These are phyloP conservation scores for Penicillium sp. DNA, from an alignment of 2,329 filamentous ascomycete genomes.

Conservation along the genomic window DNA sequence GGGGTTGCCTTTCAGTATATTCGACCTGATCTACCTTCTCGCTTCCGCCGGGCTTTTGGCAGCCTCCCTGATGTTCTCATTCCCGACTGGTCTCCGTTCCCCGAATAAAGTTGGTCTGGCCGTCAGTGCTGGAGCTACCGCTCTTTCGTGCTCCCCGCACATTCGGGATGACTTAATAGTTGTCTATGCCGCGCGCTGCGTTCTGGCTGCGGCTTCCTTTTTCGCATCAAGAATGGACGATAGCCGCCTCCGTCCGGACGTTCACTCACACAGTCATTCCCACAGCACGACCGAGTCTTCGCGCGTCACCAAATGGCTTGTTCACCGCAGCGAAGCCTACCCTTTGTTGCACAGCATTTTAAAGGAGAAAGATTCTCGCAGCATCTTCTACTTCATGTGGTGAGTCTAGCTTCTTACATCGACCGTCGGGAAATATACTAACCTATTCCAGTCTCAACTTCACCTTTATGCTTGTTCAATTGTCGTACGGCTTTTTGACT, in stretches of 20 bases:
- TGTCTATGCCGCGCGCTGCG: slow-evolving; percentile 26
- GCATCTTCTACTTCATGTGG: slow-evolving; percentile 97
- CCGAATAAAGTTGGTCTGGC: slow-evolving; percentile 33
- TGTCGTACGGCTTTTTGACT: slow-evolving; percentile 89
- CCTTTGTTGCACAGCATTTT: slow-evolving; percentile 83
- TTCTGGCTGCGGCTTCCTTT: slow-evolving; percentile 31
- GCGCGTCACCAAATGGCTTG: slow-evolving; percentile 66
- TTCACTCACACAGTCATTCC: slow-evolving; percentile 30
- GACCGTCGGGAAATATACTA: slow-evolving; percentile 13
- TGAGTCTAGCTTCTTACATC: slow-evolving; percentile 45
- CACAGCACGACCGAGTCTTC: slow-evolving; percentile 54
- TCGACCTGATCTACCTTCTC: slow-evolving; percentile 25
- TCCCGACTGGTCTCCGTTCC: slow-evolving; percentile 26
- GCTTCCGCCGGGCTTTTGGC: slow-evolving; percentile 26
- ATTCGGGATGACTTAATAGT: slow-evolving; percentile 26
- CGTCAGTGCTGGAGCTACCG: slow-evolving; percentile 25
- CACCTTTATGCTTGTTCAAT: slow-evolving; percentile 89
- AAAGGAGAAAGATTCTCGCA: slow-evolving; percentile 84
- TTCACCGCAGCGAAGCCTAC: slow-evolving; percentile 67
- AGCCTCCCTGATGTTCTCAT: slow-evolving; percentile 25
- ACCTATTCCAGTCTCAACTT: slow-evolving; percentile 72
- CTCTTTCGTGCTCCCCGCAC: slow-evolving; percentile 31
- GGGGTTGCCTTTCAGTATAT: slow-evolving; percentile 18
- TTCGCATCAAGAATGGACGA: slow-evolving; percentile 35
- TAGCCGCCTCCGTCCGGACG: slow-evolving; percentile 22